Evolutionary conservation across 257 asterid species (phyloP).

Genomic region (Paulownia fortunei): DNA sequence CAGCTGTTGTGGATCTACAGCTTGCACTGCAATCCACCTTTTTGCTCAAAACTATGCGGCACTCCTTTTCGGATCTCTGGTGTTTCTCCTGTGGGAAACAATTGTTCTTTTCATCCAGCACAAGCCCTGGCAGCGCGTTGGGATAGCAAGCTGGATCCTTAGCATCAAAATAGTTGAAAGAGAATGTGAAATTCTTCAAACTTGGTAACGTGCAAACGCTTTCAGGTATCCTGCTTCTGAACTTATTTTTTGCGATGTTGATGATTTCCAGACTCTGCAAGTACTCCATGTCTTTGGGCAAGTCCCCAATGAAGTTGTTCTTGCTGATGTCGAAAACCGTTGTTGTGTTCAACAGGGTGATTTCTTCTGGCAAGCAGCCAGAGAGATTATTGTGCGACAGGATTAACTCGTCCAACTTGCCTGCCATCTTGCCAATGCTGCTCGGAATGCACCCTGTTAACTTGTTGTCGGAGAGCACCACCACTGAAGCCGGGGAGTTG

Average conservation of each 20-base stretch:
- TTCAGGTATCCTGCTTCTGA: conserved; percentile 53
- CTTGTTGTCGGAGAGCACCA: conserved; percentile 57
- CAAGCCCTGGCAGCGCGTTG: conserved; percentile 22
- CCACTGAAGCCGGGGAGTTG: conserved; percentile 60
- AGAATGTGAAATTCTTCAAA: conserved; percentile 50
- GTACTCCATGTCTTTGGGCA: conserved; percentile 52
- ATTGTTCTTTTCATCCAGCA: conserved; percentile 45
- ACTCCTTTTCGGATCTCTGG: conserved; percentile 56
- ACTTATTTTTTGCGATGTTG: conserved; percentile 45
- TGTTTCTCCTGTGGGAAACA: conserved; percentile 42
- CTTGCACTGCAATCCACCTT: conserved; percentile 53
- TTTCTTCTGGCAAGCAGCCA: conserved; percentile 66
- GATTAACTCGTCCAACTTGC: conserved; percentile 51
- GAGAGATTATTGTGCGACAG: conserved; percentile 49
- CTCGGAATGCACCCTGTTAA: conserved; percentile 61
- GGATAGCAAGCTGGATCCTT: conserved; percentile 50
- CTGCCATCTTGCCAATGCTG: conserved; percentile 60
- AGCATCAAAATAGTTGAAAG: conserved; percentile 50
- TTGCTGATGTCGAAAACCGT: conserved; percentile 47
- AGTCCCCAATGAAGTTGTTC: conserved; percentile 52
- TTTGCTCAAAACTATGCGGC: conserved; percentile 40
- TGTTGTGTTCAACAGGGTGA: conserved; percentile 47
- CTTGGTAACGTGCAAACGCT: conserved; percentile 50
- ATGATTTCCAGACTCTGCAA: conserved; percentile 52
- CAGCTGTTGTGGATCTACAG: conserved; percentile 42